Evolutionary conservation across 179 eudicot species (phyloP), one percentile per base, ranked within the genome.

Genomic region (Silene noctiflora): DNA sequence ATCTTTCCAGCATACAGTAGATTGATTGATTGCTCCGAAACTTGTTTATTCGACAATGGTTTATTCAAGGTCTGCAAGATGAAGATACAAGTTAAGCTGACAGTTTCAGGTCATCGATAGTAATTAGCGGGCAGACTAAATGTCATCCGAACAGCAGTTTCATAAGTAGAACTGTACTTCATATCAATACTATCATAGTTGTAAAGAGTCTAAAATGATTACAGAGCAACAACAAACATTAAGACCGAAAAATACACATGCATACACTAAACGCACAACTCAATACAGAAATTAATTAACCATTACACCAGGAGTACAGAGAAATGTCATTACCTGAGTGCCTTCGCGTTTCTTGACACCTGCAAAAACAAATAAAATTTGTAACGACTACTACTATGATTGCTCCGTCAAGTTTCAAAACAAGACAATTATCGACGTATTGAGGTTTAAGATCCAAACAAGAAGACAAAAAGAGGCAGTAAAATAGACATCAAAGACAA

Each of bases 1-100:
- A 91, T 88, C 89, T 91, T 93, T 33, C 82, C 91, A 21, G 87
- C 69, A 78, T 89, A 91, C 48, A 33, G 4, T 24, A 67, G 65
- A 81, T 81, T 84, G 44, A 79, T 44, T 46, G 35, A 70, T 13
- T 88, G 81, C 53, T 83, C 78, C 68, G 83, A 67, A 31, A 16
- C 59, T 60, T 24, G 77, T 76, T 65, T 66, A 24, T 55, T 69
- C 6, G 78, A 56, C 58, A 29, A 71, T 27, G 86, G 48, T 22
- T 61, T 77, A 16, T 83, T 76, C 8, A 20, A 27, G 31, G 74
- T 89, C 97, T 92, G 91, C 82, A 86, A 82, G 79, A 75, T 61
- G 0, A 17, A 46, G 21, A 70, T 70, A 13, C 59, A 63, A 75
- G 67, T 81, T 35, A 56, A 67, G 69, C 61, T 67, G 51, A 67